phyloP scores from a whole-genome alignment of 2,329 filamentous ascomycete genomes.

The Sclerotiophoma versabilis region DNA sequence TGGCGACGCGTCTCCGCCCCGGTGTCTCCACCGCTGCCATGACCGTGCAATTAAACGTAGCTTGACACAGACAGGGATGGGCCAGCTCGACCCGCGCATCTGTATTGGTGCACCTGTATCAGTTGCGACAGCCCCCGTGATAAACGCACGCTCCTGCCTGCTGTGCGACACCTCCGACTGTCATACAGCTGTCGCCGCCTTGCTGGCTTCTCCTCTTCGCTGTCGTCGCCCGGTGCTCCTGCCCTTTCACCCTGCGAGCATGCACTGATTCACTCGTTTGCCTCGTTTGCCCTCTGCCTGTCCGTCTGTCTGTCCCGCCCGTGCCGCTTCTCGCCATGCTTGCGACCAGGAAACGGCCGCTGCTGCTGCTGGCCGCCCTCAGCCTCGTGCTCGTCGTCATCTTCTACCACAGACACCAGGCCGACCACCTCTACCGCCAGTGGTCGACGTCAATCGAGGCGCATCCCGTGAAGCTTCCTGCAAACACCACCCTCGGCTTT shows the following conservation, averaged over 20 bases:
- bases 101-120: constrained; percentile 20
- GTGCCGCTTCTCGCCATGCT: constrained; percentile 35
- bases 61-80: constrained; percentile 31
- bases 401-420: constrained; percentile 38
- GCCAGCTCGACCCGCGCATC: constrained; percentile 24
- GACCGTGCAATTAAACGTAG: constrained; percentile 17
- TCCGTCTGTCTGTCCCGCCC: constrained; percentile 9
- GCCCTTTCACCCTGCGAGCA: constrained; percentile 18
- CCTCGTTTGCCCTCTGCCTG: no score
- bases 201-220: constrained; percentile 2
- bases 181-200: constrained; percentile 4
- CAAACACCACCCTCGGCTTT: constrained; percentile 51
- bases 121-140: no score
- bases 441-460: constrained; percentile 37
- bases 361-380: constrained; percentile 39
- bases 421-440: constrained; percentile 39
- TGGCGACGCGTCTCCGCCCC: constrained; percentile 12
- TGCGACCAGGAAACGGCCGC: constrained; percentile 40
- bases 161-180: neutral
- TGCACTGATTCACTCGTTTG: constrained; percentile 31
- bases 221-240: constrained; percentile 8
- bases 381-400: constrained; percentile 36
- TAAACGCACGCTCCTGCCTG: constrained; percentile 17
- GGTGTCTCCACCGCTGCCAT: constrained; percentile 15
- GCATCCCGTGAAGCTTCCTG: constrained; percentile 34